A percentile compares a stretch with the other conserved stretches of the same genome.
phyloP scores from a whole-genome alignment of 2,329 filamentous ascomycete genomes.

The Ophiostoma triangulosporum region DNA sequence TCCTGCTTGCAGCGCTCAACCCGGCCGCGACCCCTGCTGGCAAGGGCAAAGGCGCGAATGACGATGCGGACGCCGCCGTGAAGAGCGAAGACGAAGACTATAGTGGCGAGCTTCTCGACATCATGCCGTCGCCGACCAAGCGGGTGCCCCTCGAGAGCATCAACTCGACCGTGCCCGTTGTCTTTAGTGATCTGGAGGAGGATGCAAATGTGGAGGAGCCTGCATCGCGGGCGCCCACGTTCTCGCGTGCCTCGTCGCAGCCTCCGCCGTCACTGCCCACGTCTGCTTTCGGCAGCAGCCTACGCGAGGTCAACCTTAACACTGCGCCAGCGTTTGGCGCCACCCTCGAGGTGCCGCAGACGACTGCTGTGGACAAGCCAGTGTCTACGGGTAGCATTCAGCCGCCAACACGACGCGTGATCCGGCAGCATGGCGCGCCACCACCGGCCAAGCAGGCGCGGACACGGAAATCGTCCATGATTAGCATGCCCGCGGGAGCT shows the following conservation, averaged over 20 bases:
- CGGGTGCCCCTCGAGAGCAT: slow-evolving; percentile 5
- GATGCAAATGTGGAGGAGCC: slow-evolving; percentile 6
- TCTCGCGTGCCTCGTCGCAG: slow-evolving; percentile 3
- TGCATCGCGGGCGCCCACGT: neutral
- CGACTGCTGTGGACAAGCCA: slow-evolving; percentile 15
- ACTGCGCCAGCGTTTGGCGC: neutral
- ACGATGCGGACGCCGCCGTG: neutral
- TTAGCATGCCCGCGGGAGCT: slow-evolving; percentile 9
- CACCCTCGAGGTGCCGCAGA: slow-evolving; percentile 9
- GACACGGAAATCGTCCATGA: slow-evolving; percentile 11
- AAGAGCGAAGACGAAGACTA: slow-evolving; percentile 1
- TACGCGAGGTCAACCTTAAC: slow-evolving; percentile 42
- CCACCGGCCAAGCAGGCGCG: slow-evolving; percentile 21
- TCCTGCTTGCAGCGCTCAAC: slow-evolving; percentile 27
- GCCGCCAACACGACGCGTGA: slow-evolving; percentile 33
- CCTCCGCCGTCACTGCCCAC: neutral
- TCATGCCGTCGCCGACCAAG: slow-evolving; percentile 21
- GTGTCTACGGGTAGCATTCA: neutral
- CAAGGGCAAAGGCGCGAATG: neutral
- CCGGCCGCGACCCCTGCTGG: slow-evolving; percentile 13
- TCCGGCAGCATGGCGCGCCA: slow-evolving; percentile 18
- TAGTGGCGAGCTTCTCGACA: slow-evolving; percentile 4
- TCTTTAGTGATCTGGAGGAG: slow-evolving; percentile 17
- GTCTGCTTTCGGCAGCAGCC: slow-evolving; percentile 26
- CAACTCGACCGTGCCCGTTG: slow-evolving; percentile 7